Base-by-base conservation (phyloP, 2,329 filamentous ascomycete species). In the Colletotrichum scovillei region DNA sequence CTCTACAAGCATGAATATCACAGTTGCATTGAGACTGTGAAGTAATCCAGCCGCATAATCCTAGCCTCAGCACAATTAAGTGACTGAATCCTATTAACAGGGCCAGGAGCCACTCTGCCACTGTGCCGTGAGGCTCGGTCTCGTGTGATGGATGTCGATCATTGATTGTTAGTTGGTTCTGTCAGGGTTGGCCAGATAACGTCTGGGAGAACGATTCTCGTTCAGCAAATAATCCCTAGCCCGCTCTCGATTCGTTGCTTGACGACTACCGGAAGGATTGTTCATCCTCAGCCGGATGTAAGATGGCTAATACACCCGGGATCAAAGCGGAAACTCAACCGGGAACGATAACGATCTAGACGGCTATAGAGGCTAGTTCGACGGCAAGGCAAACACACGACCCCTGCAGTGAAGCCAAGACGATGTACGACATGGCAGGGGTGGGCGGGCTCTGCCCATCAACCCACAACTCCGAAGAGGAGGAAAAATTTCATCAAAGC, bases 361-460 rank as follows among this genome's bases (percentile, higher is more conserved):
- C 60, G 53, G 49, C 53, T 22, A 59, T 22, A 52, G 49, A 35
- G 55, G 59, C 52, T 74, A 64, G 72, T 69, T 62, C n/a, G 49
- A 74, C 72, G 68, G 72, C 58, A 74, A 58, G 67, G 68, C 68
- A 63, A 55, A 58, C 57, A 65, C 49, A 52, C 16, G 30, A 69
- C 67, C 70, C 70, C 70, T 74, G 63, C 35, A 42, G 42, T 35
- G 62, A 57, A 53, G 58, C 49, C 60, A 67, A 69, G 35, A 58
- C 58, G 32, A 67, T 66, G 69, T 73, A 75, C 73, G 55, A 73
- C 73, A 75, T 69, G 69, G 63, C 62, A 72, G 58, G 72, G 72
- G 69, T 46, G 9, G 16, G 7, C 22, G 49, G 57, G 67, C 28
- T 71, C 35, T 62, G 57, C 53, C 24, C 58, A 62, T 57, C 46